Percentiles rank a stretch among this genome's conserved stretches.
These are phyloP conservation scores for Crithidia expoeki DNA, from an alignment of 208 protist species.

Conservation along the genomic window DNA sequence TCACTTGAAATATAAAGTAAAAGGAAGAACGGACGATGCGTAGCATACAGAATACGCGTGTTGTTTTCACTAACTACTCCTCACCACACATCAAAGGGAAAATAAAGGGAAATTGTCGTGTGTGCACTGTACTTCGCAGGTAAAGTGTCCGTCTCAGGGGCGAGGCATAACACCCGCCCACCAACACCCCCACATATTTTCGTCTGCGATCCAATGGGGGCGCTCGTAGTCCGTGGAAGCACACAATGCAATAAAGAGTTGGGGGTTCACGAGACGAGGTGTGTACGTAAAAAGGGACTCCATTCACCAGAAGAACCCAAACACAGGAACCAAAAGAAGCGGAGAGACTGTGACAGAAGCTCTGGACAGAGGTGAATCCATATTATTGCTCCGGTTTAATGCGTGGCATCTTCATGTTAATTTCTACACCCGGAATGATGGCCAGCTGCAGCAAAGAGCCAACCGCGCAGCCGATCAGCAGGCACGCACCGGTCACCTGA, in stretches of 20 bases:
- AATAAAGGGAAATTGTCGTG: neutral
- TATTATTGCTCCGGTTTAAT: no score
- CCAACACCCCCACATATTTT: neutral
- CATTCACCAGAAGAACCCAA: no score
- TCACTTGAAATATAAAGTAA: slow-evolving; percentile 16
- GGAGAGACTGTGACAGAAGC: neutral
- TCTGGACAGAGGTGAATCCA: no score
- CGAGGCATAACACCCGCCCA: slow-evolving; percentile 1
- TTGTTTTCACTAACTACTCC: neutral
- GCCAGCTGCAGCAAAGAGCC: slow-evolving; percentile 76
- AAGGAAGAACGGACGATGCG: slow-evolving; percentile 9
- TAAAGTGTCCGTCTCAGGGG: neutral
- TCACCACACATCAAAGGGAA: neutral
- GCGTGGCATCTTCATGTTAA: no score
- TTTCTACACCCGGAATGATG: slow-evolving; percentile 22
- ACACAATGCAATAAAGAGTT: neutral
- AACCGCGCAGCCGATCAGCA: slow-evolving; percentile 71
- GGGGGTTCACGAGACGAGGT: no score
- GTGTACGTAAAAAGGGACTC: neutral
- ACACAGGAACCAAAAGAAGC: neutral
- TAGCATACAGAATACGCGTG: neutral
- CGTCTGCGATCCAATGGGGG: neutral
- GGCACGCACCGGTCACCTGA: slow-evolving; percentile 56
- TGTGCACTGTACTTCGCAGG: neutral
- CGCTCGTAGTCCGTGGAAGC: neutral